Conservation (phyloP, 768 basidiomycete species). For the Rubroboletus pulcherrimus region DNA sequence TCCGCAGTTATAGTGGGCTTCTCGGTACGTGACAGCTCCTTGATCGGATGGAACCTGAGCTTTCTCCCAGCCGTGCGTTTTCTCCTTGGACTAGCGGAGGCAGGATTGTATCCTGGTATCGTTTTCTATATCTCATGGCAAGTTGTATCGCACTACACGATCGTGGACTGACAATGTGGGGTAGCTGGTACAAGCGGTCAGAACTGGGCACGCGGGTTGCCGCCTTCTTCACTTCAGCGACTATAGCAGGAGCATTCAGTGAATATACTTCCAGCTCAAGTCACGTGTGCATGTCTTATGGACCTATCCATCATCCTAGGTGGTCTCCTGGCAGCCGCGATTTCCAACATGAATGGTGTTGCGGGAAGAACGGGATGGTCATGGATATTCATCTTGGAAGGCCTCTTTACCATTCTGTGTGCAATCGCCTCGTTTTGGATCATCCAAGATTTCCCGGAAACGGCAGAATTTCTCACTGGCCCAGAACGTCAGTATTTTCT, state of each 20-base stretch:
- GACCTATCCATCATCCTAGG: constrained; percentile 33
- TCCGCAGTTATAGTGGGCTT: constrained; percentile 58
- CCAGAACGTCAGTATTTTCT: constrained; percentile 47
- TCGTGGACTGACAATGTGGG: neutral
- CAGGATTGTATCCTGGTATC: constrained; percentile 50
- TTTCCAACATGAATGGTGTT: constrained; percentile 67
- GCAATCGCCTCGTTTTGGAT: constrained; percentile 65
- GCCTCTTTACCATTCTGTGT: constrained; percentile 60
- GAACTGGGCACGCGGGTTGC: constrained; percentile 73
- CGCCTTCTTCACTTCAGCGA: constrained; percentile 77
- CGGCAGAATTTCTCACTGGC: constrained; percentile 63
- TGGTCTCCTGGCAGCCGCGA: constrained; percentile 62
- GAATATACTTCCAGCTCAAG: constrained; percentile 13
- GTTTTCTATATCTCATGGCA: constrained; percentile 63
- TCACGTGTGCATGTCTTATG: neutral
- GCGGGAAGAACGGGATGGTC: constrained; percentile 63
- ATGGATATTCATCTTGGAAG: constrained; percentile 76
- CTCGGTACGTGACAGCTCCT: constrained; percentile 40
- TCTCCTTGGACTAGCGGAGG: constrained; percentile 54
- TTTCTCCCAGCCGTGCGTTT: constrained; percentile 48
- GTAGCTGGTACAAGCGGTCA: constrained; percentile 75
- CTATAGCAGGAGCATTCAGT: constrained; percentile 76
- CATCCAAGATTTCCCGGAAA: constrained; percentile 76
- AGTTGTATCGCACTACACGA: constrained; percentile 2
- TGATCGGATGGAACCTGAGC: neutral